Conservation (phyloP, 192 early-diverging fungal species). For the Funneliformis geosporum region DNA sequence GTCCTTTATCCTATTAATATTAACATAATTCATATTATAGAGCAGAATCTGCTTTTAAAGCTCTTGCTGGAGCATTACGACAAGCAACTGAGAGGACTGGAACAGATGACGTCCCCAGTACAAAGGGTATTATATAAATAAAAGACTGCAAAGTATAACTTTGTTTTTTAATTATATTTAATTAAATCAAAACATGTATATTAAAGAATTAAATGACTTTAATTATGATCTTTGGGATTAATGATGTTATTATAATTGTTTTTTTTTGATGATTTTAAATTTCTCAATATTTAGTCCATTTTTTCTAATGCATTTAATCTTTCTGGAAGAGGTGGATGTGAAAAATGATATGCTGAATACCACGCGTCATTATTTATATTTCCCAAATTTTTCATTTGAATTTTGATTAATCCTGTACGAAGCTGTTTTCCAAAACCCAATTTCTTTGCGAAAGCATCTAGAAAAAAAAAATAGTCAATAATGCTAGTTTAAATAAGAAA, state of each 20-base stretch:
- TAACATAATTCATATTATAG: constrained; percentile 44
- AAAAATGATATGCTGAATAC: constrained; percentile 90
- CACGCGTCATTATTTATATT: constrained; percentile 84
- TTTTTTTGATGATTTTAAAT: not conserved
- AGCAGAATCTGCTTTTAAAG: constrained; percentile 96
- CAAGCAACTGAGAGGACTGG: constrained; percentile 88
- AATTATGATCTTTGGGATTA: not conserved
- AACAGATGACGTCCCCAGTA: constrained; percentile 87
- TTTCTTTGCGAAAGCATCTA: constrained; percentile 82
- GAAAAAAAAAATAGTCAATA: constrained; percentile 2
- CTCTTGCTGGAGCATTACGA: constrained; percentile 89
- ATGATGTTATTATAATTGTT: not conserved
- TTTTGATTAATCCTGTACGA: constrained; percentile 80
- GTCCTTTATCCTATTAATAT: not conserved
- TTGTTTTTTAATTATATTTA: not conserved
- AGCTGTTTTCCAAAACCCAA: constrained; percentile 77
- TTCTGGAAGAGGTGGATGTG: constrained; percentile 91
- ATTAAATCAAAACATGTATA: not conserved
- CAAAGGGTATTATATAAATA: constrained; percentile 84
- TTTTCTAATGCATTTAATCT: constrained; percentile 60
- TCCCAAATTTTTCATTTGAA: constrained; percentile 87
- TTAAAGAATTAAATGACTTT: not conserved
- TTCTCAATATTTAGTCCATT: not conserved
- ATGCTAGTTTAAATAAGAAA: not conserved
- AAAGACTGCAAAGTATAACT: not conserved